phyloP scores from a whole-genome alignment of 176 grass and related monocot species.

The Carex cristatella region DNA sequence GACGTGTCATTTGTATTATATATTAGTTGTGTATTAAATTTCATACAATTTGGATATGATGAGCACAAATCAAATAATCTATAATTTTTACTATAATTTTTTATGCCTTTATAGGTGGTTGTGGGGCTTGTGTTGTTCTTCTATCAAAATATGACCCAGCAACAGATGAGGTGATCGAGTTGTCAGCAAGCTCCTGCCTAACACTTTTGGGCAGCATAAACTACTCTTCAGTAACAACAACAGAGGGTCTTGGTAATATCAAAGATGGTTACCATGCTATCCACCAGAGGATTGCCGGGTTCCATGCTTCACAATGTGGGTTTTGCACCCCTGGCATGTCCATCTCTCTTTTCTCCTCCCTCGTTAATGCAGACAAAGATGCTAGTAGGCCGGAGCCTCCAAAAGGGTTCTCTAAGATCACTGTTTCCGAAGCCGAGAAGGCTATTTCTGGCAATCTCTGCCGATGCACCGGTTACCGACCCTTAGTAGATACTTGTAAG shows the following conservation, averaged over 20 bases:
- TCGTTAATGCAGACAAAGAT: slow-evolving; percentile 63
- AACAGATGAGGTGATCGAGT: slow-evolving; percentile 58
- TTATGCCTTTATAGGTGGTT: slow-evolving; percentile 41
- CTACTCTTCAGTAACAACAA: slow-evolving; percentile 61
- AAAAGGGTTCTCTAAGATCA: slow-evolving; percentile 63
- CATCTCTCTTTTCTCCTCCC: slow-evolving; percentile 77
- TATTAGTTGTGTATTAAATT: too few species aligned
- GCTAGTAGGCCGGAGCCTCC: slow-evolving; percentile 40
- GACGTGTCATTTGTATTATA: too few species aligned
- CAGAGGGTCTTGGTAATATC: slow-evolving; percentile 62
- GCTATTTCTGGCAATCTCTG: slow-evolving; percentile 70
- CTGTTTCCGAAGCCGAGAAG: slow-evolving; percentile 45
- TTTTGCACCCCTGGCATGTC: slow-evolving; percentile 92
- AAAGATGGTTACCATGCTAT: slow-evolving; percentile 57
- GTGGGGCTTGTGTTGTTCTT: slow-evolving; percentile 71
- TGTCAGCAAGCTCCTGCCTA: slow-evolving; percentile 53
- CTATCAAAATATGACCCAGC: slow-evolving; percentile 51
- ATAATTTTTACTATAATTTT: not conserved
- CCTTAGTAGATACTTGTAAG: slow-evolving; percentile 75
- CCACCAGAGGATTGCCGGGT: slow-evolving; percentile 61
- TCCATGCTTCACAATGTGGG: slow-evolving; percentile 83
- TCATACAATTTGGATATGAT: too few species aligned
- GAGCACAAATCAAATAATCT: too few species aligned
- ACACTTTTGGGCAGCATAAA: slow-evolving; percentile 63
- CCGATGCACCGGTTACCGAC: slow-evolving; percentile 66